These are phyloP conservation scores for Entomortierella lignicola DNA, from an alignment of 192 early-diverging fungal species.

Conservation along the genomic window DNA sequence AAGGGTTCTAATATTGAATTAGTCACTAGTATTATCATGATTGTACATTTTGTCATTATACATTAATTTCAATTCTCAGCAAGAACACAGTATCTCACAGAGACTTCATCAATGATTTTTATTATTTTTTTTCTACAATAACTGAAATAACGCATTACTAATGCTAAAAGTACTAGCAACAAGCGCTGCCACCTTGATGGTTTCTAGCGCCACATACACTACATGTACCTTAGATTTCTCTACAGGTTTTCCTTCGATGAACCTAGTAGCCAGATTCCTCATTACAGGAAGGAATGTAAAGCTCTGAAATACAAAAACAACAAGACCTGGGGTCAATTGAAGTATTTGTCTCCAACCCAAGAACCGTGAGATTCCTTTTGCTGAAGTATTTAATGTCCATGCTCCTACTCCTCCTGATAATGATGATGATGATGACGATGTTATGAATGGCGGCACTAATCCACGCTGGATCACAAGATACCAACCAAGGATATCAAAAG, in stretches of 20 bases:
- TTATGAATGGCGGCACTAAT: conserved; percentile 1
- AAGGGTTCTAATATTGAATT: no score
- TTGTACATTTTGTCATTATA: no score
- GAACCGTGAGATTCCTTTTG: conserved; percentile 7
- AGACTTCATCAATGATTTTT: no score
- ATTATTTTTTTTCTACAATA: conserved; percentile 1
- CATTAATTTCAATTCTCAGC: no score
- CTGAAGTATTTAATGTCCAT: not conserved
- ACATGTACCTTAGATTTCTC: conserved; percentile 28
- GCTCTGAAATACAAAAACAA: conserved; percentile 33
- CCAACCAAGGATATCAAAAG: conserved; percentile 50
- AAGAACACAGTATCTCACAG: no score
- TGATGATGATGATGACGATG: no score
- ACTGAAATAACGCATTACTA: conserved; percentile 7
- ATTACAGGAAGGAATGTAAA: conserved; percentile 34
- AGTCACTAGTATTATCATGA: no score
- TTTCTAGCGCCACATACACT: conserved; percentile 32
- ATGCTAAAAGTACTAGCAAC: conserved; percentile 17
- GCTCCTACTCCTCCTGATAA: not conserved
- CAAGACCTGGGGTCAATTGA: conserved; percentile 22
- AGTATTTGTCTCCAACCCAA: conserved; percentile 10
- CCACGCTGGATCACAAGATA: conserved; percentile 25
- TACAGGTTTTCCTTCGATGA: conserved; percentile 25
- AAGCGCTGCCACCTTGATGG: conserved; percentile 22
- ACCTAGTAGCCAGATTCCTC: conserved; percentile 12